phyloP scores from a whole-genome alignment of 2,329 filamentous ascomycete species.

The Fusarium solani-melongenae region DNA sequence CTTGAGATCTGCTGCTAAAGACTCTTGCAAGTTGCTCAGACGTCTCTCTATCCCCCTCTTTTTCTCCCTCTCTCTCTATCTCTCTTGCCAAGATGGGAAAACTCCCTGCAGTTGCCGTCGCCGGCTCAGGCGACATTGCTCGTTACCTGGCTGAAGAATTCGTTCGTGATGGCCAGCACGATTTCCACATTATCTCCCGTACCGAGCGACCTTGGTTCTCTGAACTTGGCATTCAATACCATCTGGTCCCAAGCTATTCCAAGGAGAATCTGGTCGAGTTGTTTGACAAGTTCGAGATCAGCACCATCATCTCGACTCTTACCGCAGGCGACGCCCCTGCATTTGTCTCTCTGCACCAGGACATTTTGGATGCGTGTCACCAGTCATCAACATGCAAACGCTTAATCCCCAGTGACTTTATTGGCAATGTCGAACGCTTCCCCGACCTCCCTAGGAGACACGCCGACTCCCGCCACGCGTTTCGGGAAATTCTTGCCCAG shows the following conservation, averaged over 20 bases:
- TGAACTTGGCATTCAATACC: not conserved
- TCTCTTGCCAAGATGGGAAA: not conserved
- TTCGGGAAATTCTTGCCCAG: not conserved
- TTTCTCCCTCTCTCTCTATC: no score
- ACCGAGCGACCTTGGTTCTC: not conserved
- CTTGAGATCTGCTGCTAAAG: not conserved
- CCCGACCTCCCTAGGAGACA: not conserved
- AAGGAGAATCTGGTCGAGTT: not conserved
- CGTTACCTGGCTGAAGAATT: not conserved
- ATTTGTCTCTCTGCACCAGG: not conserved
- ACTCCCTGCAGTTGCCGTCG: not conserved
- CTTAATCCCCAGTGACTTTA: not conserved
- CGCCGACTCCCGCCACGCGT: not conserved
- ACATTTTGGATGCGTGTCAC: not conserved
- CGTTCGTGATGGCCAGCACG: not conserved
- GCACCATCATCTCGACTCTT: not conserved
- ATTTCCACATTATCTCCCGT: not conserved
- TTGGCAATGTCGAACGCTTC: not conserved
- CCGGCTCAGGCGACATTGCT: not conserved
- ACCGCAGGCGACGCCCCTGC: not conserved
- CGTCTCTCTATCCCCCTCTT: not conserved
- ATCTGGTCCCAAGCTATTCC: not conserved
- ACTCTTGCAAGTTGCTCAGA: not conserved
- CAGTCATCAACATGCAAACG: not conserved
- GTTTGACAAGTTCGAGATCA: not conserved